Conservation (phyloP, 495 filamentous ascomycete species). For the Sordaria brevicollis region DNA sequence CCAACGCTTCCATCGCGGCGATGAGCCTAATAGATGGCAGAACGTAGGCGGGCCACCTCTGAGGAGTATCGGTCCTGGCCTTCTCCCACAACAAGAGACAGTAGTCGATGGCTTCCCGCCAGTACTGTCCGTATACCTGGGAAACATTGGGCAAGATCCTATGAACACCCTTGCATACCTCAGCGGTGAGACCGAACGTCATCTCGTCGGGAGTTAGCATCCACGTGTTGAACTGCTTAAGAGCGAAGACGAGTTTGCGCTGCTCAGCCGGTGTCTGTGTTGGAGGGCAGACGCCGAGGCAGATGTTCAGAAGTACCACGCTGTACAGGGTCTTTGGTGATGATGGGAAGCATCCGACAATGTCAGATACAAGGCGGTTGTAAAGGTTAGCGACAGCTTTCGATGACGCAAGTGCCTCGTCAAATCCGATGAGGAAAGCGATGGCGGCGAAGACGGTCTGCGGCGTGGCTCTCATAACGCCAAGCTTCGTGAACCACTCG, state of each 20-base stretch:
- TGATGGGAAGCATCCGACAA: constrained; percentile 29
- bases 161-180: constrained; percentile 51
- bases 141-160: constrained; percentile 59
- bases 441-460: constrained; percentile 36
- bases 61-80: constrained; percentile 20
- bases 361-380: constrained; percentile 45
- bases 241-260: constrained; percentile 71
- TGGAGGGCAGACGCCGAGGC: constrained; percentile 31
- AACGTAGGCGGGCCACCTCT: constrained; percentile 45
- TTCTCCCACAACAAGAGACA: constrained; percentile 46
- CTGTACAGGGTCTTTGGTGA: constrained; percentile 27
- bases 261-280: constrained; percentile 51
- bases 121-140: constrained; percentile 77
- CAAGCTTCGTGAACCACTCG: constrained; percentile 28
- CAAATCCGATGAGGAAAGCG: constrained; percentile 45
- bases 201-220: constrained; percentile 42
- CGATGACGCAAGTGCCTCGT: constrained; percentile 34
- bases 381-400: constrained; percentile 36
- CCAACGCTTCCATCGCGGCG: constrained; percentile 43
- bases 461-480: constrained; percentile 28
- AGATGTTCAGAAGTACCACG: constrained; percentile 36
- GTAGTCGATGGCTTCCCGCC: constrained; percentile 55
- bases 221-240: constrained; percentile 67
- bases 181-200: constrained; percentile 42
- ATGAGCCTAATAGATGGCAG: constrained; percentile 66